These are phyloP conservation scores for Verticillium alfalfae DNA, from an alignment of 2,329 filamentous ascomycete genomes.

Conservation along the genomic window DNA sequence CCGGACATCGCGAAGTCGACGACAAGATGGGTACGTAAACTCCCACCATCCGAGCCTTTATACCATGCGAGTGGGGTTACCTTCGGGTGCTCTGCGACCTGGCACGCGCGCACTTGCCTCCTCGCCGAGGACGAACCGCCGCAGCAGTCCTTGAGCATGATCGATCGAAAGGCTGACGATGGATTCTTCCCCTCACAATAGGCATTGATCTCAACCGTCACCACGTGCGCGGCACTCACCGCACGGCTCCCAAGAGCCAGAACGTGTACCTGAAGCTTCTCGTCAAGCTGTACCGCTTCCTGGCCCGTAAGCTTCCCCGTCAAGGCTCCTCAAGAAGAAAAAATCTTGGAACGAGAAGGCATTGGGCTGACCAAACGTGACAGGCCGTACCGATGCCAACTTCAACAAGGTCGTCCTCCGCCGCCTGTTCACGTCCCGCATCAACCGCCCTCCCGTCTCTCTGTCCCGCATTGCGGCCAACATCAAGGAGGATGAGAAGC, in stretches of 20 bases:
- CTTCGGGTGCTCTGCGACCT: background rate
- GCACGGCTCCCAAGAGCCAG: conserved; percentile 95
- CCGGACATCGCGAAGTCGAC: conserved; percentile 33
- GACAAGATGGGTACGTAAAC: conserved; percentile 58
- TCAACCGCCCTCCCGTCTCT: conserved; percentile 93
- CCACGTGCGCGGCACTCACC: conserved; percentile 70
- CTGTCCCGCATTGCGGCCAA: conserved; percentile 82
- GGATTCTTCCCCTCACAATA: conserved; percentile 39
- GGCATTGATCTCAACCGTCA: conserved; percentile 69
- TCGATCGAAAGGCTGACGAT: conserved; percentile 58
- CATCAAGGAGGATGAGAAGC: conserved; percentile 62
- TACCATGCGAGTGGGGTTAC: conserved; percentile 25
- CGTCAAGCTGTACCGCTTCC: conserved; percentile 97
- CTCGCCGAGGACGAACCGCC: background rate
- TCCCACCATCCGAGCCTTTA: conserved; percentile 28
- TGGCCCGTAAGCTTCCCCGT: conserved; percentile 67
- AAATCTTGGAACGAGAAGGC: background rate
- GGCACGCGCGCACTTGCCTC: background rate
- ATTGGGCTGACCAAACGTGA: background rate
- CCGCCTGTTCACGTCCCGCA: conserved; percentile 96
- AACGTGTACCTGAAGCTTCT: conserved; percentile 97
- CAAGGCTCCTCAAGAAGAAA: background rate
- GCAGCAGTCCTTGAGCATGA: conserved; percentile 47
- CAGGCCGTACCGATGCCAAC: conserved; percentile 89
- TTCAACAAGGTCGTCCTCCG: conserved; percentile 99